Percentiles rank a stretch among this genome's conserved stretches.
These are phyloP conservation scores for Colletotrichum costaricense DNA, from an alignment of 2,329 filamentous ascomycete species.

Conservation along the genomic window DNA sequence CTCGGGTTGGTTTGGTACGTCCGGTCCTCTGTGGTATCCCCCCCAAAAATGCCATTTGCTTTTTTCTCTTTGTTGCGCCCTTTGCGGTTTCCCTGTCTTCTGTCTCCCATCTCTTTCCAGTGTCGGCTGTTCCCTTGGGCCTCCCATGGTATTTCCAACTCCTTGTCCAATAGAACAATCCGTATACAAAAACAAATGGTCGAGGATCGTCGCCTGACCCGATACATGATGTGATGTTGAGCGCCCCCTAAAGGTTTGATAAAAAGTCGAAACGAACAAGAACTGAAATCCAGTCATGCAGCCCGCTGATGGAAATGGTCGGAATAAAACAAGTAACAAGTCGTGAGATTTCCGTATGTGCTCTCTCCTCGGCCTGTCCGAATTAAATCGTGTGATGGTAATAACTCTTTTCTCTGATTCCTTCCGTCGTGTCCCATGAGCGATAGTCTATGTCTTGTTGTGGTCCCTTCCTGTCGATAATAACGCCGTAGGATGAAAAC, in stretches of 20 bases:
- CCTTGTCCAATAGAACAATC: slow-evolving; percentile 8
- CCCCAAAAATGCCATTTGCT: slow-evolving; percentile 10
- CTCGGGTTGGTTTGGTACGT: background rate
- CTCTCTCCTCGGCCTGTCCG: slow-evolving; percentile 18
- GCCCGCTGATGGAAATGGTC: slow-evolving; percentile 29
- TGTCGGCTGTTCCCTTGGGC: slow-evolving; percentile 12
- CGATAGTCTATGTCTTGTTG: slow-evolving; percentile 34
- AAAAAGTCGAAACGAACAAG: slow-evolving; percentile 14
- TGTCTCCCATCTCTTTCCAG: background rate
- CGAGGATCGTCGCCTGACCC: slow-evolving; percentile 1
- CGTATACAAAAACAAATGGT: background rate
- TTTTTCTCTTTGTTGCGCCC: slow-evolving; percentile 9
- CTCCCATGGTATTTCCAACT: slow-evolving; percentile 35
- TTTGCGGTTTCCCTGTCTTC: background rate
- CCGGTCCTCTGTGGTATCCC: background rate
- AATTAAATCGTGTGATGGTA: slow-evolving; percentile 20
- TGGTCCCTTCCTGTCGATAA: slow-evolving; percentile 36
- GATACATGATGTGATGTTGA: slow-evolving; percentile 13
- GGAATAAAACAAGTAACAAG: slow-evolving; percentile 32
- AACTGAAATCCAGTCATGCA: slow-evolving; percentile 26
- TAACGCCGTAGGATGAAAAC: slow-evolving; percentile 33
- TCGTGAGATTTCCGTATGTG: slow-evolving; percentile 24
- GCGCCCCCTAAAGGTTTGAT: slow-evolving; percentile 7
- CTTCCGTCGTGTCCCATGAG: slow-evolving; percentile 31
- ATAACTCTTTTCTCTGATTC: slow-evolving; percentile 12